Evolutionary conservation across 805 yeast species (phyloP), one percentile per base, ranked within the genome.

Genomic region (Starmerella vitae): DNA sequence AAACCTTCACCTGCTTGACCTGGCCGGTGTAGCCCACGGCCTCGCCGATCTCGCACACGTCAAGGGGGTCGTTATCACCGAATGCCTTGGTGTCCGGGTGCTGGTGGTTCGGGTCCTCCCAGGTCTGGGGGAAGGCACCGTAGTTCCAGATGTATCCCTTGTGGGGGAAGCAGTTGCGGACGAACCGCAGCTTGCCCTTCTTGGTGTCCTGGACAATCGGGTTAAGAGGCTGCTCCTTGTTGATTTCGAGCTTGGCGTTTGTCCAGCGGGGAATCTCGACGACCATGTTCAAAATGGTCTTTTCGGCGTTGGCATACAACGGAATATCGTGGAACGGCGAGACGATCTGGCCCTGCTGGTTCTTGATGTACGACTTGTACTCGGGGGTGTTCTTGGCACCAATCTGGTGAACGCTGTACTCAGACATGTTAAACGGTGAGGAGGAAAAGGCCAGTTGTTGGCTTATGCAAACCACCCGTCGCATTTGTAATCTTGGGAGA

Each of bases 211-310:
- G 98, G 46, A 82, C 69, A 54, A 91, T 91, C 56, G 98, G 98
- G 71, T 91, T 91, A 60, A 85, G 71, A 33, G 72, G 64, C 53
- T 66, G 66, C 55, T 81, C 93, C 67, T 85, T 86, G 62, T 80
- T 74, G 64, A 86, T 85, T 53, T 91, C 98, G 62, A 86, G 71
- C 70, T 91, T 91, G 50, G 96, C 97, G 61, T 91, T 91, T 58
- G 94, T 73, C 96, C 96, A 88, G 65, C 97, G 80, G 60, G 98
- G 98, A 51, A 91, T 85, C 67, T 91, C 98, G 48, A 91, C 96
- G 54, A 91, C 71, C 81, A 83, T 78, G 72, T 80, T 81, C 52
- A 80, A 69, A 54, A 86, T 72, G 56, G 86, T 77, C 68, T 82
- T 80, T 59, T 82, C 86, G 61, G 84, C 82, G 65, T 88, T 91